A percentile compares a stretch with the other conserved stretches of the same genome.
phyloP scores from a whole-genome alignment of 2,329 filamentous ascomycete genomes.

The Orbilia ellipsospora region DNA sequence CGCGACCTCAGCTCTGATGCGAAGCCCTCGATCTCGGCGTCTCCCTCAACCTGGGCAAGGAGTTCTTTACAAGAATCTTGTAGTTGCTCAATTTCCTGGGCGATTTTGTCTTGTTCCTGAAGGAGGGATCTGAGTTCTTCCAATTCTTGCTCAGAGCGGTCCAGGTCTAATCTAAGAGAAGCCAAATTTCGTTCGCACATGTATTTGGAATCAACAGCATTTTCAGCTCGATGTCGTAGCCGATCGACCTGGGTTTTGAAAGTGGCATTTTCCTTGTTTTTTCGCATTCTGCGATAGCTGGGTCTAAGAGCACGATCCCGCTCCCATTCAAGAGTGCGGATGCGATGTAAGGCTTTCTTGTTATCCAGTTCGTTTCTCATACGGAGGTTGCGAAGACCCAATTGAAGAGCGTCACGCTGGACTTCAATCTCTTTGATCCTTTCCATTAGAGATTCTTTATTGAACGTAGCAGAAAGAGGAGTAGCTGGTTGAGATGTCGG shows the following conservation, averaged over 20 bases:
- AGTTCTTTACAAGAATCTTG: constrained; percentile 74
- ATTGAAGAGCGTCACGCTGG: constrained; percentile 91
- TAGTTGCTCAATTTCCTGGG: constrained; percentile 57
- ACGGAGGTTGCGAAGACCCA: constrained; percentile 83
- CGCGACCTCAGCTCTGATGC: constrained; percentile 63
- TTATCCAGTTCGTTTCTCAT: constrained; percentile 87
- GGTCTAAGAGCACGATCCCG: constrained; percentile 76
- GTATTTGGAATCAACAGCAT: constrained; percentile 95
- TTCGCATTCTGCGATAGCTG: constrained; percentile 78
- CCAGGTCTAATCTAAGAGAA: constrained; percentile 94
- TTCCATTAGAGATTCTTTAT: constrained; percentile 75
- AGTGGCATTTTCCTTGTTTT: constrained; percentile 82
- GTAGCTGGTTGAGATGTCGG: constrained; percentile 65
- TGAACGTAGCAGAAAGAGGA: constrained; percentile 65
- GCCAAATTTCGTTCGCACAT: constrained; percentile 90
- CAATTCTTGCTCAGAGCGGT: constrained; percentile 94
- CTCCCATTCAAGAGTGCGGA: constrained; percentile 79
- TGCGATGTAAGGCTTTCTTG: constrained; percentile 82
- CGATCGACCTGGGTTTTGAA: constrained; percentile 86
- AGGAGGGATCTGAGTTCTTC: constrained; percentile 81
- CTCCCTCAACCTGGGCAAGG: constrained; percentile 64
- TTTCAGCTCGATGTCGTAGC: constrained; percentile 86
- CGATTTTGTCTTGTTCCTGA: constrained; percentile 75
- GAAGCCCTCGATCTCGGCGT: constrained; percentile 72
- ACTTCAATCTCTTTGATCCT: constrained; percentile 91